These are phyloP conservation scores for Starmerella vaccinii DNA, from an alignment of 805 yeast genomes.

Conservation along the genomic window DNA sequence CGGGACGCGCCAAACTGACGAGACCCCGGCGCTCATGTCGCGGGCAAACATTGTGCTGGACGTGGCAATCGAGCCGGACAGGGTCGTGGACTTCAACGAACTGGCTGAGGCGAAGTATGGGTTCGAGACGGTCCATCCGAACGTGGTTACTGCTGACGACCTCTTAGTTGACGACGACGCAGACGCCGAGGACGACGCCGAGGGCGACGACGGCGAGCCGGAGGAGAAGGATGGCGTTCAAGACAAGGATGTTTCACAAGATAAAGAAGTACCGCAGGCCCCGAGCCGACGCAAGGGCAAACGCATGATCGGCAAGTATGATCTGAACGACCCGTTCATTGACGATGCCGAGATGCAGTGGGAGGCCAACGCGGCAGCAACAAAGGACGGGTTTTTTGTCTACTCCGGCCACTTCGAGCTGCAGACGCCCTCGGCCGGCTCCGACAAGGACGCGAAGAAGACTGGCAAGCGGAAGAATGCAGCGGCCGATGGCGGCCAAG, in stretches of 20 bases:
- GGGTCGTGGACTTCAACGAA: slow-evolving; percentile 56
- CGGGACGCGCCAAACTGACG: no score
- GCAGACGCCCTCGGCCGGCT: slow-evolving; percentile 9
- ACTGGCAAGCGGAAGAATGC: slow-evolving; percentile 14
- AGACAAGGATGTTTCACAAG: neutral
- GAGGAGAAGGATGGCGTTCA: slow-evolving; percentile 1
- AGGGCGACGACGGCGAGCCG: slow-evolving; percentile 2
- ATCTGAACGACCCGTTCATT: slow-evolving; percentile 85
- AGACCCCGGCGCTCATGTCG: neutral
- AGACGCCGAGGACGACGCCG: slow-evolving; percentile 33
- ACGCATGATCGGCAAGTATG: slow-evolving; percentile 46
- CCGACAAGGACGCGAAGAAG: slow-evolving; percentile 21
- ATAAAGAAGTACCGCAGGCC: neutral
- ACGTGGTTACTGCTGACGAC: slow-evolving; percentile 47
- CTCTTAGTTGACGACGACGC: slow-evolving; percentile 42
- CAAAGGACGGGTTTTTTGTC: slow-evolving; percentile 92
- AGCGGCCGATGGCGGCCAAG: neutral
- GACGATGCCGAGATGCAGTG: slow-evolving; percentile 86
- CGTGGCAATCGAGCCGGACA: slow-evolving; percentile 27
- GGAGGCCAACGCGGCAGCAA: slow-evolving; percentile 88
- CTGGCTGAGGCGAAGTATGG: slow-evolving; percentile 80
- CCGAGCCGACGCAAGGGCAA: slow-evolving; percentile 20
- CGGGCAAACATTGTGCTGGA: slow-evolving; percentile 18
- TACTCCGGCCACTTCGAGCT: slow-evolving; percentile 73
- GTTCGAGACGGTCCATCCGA: slow-evolving; percentile 59